Evolutionary conservation across 257 asterid species (phyloP).

Genomic region (Jacaranda mimosifolia): DNA sequence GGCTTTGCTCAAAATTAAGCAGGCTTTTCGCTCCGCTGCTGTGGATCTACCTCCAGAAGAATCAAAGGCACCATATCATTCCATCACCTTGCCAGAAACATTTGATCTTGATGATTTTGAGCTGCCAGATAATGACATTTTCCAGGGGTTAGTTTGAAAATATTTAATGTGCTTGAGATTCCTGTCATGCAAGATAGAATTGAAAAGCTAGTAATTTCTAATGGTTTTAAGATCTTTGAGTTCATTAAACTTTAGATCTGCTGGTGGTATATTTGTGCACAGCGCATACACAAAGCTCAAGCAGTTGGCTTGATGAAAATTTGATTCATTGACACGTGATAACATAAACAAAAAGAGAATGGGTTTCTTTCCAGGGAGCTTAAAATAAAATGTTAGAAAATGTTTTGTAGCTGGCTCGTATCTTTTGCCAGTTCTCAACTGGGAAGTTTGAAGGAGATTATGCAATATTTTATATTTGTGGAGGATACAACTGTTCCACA

Average conservation of each 20-base stretch:
- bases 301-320: slow-evolving; percentile 21
- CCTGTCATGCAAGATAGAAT: slow-evolving; percentile 1
- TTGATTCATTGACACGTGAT: slow-evolving; percentile 1
- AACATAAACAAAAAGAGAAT: slow-evolving; percentile 10
- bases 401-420: slow-evolving; percentile 13
- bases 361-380: slow-evolving; percentile 17
- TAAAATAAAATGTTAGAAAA: slow-evolving; percentile 20
- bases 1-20: slow-evolving; percentile 92
- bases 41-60: slow-evolving; percentile 99
- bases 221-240: slow-evolving; percentile 7
- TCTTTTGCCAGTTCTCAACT: not conserved
- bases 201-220: slow-evolving; percentile 3
- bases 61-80: slow-evolving; percentile 97
- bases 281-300: no score
- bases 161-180: slow-evolving; percentile 24
- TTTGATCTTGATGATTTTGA: slow-evolving; percentile 99
- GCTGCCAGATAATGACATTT: slow-evolving; percentile 91
- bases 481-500: not conserved
- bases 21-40: slow-evolving; percentile 97
- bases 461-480: slow-evolving; percentile 7
- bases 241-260: slow-evolving; percentile 12
- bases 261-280: not conserved
- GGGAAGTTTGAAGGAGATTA: not conserved
- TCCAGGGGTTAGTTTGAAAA: slow-evolving; percentile 76
- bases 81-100: slow-evolving; percentile 97